A percentile compares a stretch with the other conserved stretches of the same genome.
phyloP scores from a whole-genome alignment of 176 grass and related monocot genomes.

The Stipa capillata region DNA sequence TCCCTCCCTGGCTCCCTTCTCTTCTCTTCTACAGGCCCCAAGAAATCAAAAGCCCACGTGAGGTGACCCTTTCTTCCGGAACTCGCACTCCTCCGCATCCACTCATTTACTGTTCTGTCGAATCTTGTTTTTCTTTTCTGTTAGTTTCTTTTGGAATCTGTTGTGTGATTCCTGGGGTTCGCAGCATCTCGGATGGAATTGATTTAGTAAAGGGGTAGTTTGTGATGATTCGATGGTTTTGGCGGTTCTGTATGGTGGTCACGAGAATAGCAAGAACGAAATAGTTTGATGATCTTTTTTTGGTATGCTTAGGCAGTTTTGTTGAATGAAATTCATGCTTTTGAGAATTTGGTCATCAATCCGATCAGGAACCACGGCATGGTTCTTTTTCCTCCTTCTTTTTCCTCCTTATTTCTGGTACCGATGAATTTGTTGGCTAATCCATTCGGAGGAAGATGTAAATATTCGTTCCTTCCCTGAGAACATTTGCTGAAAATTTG shows the following conservation, averaged over 20 bases:
- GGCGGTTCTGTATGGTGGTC: background rate
- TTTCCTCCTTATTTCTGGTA: background rate
- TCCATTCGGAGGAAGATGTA: background rate
- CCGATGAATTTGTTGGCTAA: background rate
- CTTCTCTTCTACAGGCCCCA: background rate
- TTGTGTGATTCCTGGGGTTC: background rate
- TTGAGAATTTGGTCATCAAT: background rate
- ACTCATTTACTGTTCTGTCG: background rate
- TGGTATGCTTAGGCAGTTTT: background rate
- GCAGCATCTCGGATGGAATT: background rate
- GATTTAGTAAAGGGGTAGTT: background rate
- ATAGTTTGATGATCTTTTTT: background rate
- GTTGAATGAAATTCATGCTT: background rate
- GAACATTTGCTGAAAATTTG: background rate
- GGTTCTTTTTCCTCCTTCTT: background rate
- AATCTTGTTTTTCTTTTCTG: background rate
- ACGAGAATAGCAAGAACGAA: background rate
- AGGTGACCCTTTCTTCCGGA: constrained; percentile 22
- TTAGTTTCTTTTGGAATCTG: background rate
- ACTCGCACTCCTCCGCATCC: constrained; percentile 9
- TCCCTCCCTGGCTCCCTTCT: background rate
- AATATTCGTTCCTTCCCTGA: background rate
- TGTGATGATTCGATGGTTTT: background rate
- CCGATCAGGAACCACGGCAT: background rate
- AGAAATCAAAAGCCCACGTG: constrained; percentile 14